phyloP scores from a whole-genome alignment of 805 yeast genomes.

The Hanseniaspora opuntiae region DNA sequence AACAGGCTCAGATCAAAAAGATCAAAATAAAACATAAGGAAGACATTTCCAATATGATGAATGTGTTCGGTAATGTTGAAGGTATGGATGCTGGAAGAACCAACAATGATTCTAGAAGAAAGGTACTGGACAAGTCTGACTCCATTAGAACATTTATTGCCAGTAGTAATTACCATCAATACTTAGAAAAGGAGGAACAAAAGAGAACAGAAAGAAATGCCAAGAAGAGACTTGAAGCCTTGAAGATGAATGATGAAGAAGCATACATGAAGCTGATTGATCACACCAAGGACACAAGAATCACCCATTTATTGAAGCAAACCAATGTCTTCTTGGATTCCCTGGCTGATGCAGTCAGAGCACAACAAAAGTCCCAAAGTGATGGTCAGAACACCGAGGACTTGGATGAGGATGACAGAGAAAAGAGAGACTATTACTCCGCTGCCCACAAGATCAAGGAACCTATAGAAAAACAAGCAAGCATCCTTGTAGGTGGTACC shows the following conservation, averaged over 20 bases:
- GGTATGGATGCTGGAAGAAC: constrained; percentile 29
- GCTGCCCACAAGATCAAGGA: constrained; percentile 70
- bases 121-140: constrained; percentile 17
- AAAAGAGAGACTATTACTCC: constrained; percentile 63
- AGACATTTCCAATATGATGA: constrained; percentile 36
- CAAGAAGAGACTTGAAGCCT: constrained; percentile 76
- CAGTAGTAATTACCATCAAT: constrained; percentile 28
- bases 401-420: constrained; percentile 36
- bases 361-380: constrained; percentile 37
- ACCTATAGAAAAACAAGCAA: constrained; percentile 51
- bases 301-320: constrained; percentile 68
- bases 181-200: constrained; percentile 60
- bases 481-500: constrained; percentile 60
- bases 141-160: neutral
- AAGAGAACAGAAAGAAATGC: constrained; percentile 66
- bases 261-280: constrained; percentile 72
- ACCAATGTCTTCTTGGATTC: constrained; percentile 68
- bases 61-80: constrained; percentile 25
- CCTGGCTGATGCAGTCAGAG: constrained; percentile 64
- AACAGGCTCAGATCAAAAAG: constrained; percentile 44
- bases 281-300: constrained; percentile 77
- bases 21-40: constrained; percentile 20
- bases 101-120: constrained; percentile 22
- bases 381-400: constrained; percentile 25
- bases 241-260: constrained; percentile 78